phyloP scores from a whole-genome alignment of 73 alveolate species.

The Paramecium primaurelia region DNA sequence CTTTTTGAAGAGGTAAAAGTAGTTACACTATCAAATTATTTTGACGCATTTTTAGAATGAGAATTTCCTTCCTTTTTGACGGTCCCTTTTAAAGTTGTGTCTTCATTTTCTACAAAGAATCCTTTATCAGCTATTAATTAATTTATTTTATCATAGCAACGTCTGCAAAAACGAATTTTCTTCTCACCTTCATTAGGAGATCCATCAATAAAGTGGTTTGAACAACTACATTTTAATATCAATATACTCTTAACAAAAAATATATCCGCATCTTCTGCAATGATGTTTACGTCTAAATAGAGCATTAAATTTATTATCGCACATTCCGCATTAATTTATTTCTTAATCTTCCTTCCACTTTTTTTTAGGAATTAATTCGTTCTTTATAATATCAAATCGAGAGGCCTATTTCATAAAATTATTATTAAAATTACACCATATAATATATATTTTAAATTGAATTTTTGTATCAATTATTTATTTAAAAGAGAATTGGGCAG shows the following conservation, averaged over 20 bases:
- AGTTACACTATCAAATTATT: neutral
- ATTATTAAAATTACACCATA: neutral
- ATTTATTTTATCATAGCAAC: neutral
- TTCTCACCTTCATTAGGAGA: neutral
- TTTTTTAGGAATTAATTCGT: neutral
- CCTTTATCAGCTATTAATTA: neutral
- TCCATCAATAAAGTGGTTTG: conserved; percentile 16
- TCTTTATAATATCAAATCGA: neutral
- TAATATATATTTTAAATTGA: neutral
- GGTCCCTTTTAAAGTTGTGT: neutral
- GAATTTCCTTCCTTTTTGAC: neutral
- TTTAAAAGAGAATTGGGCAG: neutral
- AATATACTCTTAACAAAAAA: conserved; percentile 47
- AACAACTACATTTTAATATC: neutral
- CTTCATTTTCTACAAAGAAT: neutral
- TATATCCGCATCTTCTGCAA: conserved; percentile 56
- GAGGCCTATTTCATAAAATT: neutral
- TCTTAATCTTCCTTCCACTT: conserved; percentile 54
- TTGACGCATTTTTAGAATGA: neutral
- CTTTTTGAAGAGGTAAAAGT: neutral
- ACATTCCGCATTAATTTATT: neutral
- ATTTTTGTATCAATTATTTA: neutral
- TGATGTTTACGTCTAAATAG: conserved; percentile 54
- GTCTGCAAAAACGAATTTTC: neutral
- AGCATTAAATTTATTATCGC: conserved; percentile 22